Evolutionary conservation across 345 rosid genomes (phyloP), one percentile per base, ranked within the genome.

Genomic region (Theobroma cacao): DNA sequence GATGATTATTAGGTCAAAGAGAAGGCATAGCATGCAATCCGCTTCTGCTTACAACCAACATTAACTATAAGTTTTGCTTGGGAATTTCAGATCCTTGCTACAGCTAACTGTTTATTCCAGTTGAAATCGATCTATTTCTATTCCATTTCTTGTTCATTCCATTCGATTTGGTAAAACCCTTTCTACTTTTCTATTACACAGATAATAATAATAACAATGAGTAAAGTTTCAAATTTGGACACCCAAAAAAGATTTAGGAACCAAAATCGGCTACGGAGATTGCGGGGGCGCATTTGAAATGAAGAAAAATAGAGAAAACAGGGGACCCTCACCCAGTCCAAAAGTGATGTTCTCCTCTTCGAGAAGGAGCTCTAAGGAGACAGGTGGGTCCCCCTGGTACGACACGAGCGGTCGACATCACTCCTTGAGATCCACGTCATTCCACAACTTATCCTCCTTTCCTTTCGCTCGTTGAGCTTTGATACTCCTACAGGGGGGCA

Each of bases 341-440:
- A 40, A 60, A 74, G 40, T 38, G 77, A 1, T 31, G 26, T 77
- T 53, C 74, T 45, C 67, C 40, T 11, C 61, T 53, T 58, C 34
- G 66, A 40, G 70, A 73, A 59, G 75, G 24, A 36, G 63, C 34
- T 15, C 17, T 17, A 20, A 24, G 56, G 67, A 33, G 77, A 86
- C 84, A 82, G 34, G 69, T 82, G 87, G 88, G 80, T 9, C 85
- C 91, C 74, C 2, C 1, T 24, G 14, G 66, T 36, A 41, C 77
- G 81, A 84, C 84, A 82, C 74, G 81, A 81, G 80, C 75, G 82
- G 90, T 84, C 87, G 56, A 66, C 85, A 79, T 85, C 84, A 75
- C 84, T 76, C 79, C 81, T 79, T 73, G 77, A 77, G 75, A 80
- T 85, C 92, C 91, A 86, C 92, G 87, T 86, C 87, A 81, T 41